These are phyloP conservation scores for Amanita inopinata DNA, from an alignment of 768 basidiomycete genomes.

Conservation along the genomic window DNA sequence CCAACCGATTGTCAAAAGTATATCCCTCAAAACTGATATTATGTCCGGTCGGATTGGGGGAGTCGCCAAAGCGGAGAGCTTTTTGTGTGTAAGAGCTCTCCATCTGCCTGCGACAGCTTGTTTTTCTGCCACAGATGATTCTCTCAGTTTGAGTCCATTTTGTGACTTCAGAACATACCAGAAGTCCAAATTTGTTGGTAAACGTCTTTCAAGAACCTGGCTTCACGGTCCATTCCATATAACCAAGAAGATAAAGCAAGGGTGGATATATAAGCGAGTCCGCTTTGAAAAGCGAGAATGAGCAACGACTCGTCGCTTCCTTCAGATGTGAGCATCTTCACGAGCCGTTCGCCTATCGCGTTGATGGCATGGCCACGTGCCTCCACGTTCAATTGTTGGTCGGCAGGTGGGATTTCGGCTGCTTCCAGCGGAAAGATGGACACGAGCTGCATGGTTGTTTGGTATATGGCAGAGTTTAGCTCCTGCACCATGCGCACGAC, in stretches of 20 bases:
- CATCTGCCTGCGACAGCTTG: slow-evolving; percentile 1
- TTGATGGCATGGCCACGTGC: neutral
- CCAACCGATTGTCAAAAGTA: slow-evolving; percentile 1
- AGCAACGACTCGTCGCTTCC: neutral
- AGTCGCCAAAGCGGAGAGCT: neutral
- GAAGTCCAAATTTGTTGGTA: slow-evolving; percentile 1
- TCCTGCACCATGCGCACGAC: neutral
- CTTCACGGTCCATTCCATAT: neutral
- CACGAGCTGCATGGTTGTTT: neutral
- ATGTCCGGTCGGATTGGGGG: neutral
- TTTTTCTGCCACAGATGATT: slow-evolving; percentile 1
- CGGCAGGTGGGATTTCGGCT: neutral
- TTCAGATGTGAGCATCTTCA: neutral
- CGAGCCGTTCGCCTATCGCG: neutral
- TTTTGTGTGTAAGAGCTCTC: neutral
- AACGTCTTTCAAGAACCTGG: neutral
- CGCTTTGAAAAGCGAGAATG: slow-evolving; percentile 2
- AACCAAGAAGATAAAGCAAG: neutral
- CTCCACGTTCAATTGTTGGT: neutral
- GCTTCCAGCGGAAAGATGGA: neutral
- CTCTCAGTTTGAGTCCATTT: too few relatives aligned
- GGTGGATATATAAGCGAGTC: neutral
- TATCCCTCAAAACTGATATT: neutral
- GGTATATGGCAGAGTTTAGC: neutral
- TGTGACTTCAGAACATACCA: neutral